Conservation (phyloP, 106 monocot genomes). For the Dioscorea zingiberensis region DNA sequence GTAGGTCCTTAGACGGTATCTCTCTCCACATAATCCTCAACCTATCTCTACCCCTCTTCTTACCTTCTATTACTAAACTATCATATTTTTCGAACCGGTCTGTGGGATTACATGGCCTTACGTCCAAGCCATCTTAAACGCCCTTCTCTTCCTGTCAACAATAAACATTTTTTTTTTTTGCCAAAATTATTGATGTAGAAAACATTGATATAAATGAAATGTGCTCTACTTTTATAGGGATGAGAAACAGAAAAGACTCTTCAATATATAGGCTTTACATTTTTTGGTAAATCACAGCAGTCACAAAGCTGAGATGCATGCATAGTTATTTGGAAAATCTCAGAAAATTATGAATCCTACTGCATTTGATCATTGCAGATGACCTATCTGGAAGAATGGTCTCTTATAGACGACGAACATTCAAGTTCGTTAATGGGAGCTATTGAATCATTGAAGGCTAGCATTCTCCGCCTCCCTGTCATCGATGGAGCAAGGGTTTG, state of each 20-base stretch:
- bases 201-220: neutral
- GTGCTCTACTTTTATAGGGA: neutral
- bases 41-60: too few species aligned
- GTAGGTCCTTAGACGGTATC: too few species aligned
- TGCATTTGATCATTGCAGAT: constrained; percentile 26
- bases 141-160: too few species aligned
- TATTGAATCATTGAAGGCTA: constrained; percentile 45
- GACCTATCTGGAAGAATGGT: constrained; percentile 42
- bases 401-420: constrained; percentile 36
- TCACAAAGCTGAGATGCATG: neutral
- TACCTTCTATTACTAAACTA: too few species aligned
- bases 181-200: neutral
- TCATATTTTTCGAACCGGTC: too few species aligned
- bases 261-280: too few species aligned
- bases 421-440: constrained; percentile 36
- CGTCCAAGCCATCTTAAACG: too few species aligned
- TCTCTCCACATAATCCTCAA: too few species aligned
- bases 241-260: neutral
- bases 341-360: neutral
- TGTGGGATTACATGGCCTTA: too few species aligned
- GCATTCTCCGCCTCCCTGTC: constrained; percentile 53
- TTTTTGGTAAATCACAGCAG: neutral
- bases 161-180: too few species aligned
- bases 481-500: constrained; percentile 47
- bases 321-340: neutral